These are phyloP conservation scores for Diutina ranongensis DNA, from an alignment of 1,139 yeast species.

Conservation along the genomic window DNA sequence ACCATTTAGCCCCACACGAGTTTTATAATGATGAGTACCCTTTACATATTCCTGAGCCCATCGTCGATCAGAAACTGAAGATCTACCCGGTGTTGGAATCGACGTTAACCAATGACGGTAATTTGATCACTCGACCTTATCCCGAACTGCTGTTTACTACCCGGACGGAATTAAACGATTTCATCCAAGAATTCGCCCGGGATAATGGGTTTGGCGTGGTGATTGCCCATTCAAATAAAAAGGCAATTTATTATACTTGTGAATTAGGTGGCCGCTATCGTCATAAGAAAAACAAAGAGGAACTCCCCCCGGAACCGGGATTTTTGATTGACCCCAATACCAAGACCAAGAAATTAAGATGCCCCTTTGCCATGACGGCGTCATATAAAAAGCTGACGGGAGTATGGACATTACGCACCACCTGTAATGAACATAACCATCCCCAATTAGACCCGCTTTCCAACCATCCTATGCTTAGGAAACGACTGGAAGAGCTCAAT, in stretches of 20 bases:
- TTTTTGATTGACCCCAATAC: slow-evolving; percentile 16
- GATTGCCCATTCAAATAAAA: slow-evolving; percentile 46
- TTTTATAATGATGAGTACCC: slow-evolving; percentile 31
- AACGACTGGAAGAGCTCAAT: slow-evolving; percentile 42
- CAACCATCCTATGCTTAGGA: slow-evolving; percentile 48
- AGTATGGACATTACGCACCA: slow-evolving; percentile 42
- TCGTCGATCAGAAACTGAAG: slow-evolving; percentile 32
- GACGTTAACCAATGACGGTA: slow-evolving; percentile 38
- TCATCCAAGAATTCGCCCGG: slow-evolving; percentile 44
- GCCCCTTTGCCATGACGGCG: slow-evolving; percentile 52
- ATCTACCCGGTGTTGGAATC: slow-evolving; percentile 37
- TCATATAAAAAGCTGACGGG: slow-evolving; percentile 37
- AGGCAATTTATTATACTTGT: slow-evolving; percentile 52
- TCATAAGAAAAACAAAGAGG: slow-evolving; percentile 29
- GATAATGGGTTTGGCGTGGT: slow-evolving; percentile 51
- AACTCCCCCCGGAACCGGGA: slow-evolving; percentile 10
- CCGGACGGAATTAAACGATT: slow-evolving; percentile 41
- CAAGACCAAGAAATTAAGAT: slow-evolving; percentile 41
- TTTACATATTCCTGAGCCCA: slow-evolving; percentile 39
- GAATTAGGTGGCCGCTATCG: slow-evolving; percentile 48
- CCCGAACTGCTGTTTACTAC: slow-evolving; percentile 42
- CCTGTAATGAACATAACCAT: slow-evolving; percentile 48
- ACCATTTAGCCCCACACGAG: slow-evolving; percentile 16
- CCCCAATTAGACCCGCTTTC: slow-evolving; percentile 46
- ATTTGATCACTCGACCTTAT: slow-evolving; percentile 42